Base-by-base conservation (phyloP, 2,329 filamentous ascomycete genomes). In the Amauroascus verrucosus region DNA sequence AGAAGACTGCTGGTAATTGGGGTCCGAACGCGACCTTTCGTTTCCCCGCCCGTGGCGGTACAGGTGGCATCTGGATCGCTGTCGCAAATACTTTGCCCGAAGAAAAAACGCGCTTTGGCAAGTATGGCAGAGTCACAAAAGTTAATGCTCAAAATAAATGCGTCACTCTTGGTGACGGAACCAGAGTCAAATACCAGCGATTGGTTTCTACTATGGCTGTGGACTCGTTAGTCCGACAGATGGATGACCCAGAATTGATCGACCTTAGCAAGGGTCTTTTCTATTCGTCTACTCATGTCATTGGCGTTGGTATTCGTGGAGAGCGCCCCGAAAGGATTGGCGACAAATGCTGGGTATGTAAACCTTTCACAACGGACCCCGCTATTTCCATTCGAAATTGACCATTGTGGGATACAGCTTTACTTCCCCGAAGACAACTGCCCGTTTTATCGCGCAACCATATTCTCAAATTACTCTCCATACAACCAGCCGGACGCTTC, bases 401-500 rank as follows among this genome's bases (percentile, higher is more conserved):
- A 56, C 51, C n/a, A 44, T 13, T 46, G 8, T 24, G 1, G 4
- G 24, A 11, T 11, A 48, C 46, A 85, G 84, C 79, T 98, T 61
- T 98, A 98, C 82, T 98, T 97, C 83, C 93, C 93, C 58, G 93
- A 98, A 73, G 86, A 95, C 72, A 85, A 98, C 80, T 96, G 89
- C 78, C 89, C 89, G 69, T 98, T 98, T 80, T 98, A 98, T 80
- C 88, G 93, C 63, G 93, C 93, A 67, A 98, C 93, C 67, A 97
- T 98, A 76, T 98, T 98, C 82, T 97, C 91, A 74, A 98, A 98
- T 82, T 98, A 98, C 81, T 97, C 93, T 20, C 93, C 91, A 51
- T 84, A 95, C 82, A 98, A 98, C 79, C 93, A 97, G 76, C 93
- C 93, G 32, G 77, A 86, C 61, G 77, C 82, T 56, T 83, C 84